Conservation (phyloP, 345 rosid genomes). For the Brassica cretica region DNA sequence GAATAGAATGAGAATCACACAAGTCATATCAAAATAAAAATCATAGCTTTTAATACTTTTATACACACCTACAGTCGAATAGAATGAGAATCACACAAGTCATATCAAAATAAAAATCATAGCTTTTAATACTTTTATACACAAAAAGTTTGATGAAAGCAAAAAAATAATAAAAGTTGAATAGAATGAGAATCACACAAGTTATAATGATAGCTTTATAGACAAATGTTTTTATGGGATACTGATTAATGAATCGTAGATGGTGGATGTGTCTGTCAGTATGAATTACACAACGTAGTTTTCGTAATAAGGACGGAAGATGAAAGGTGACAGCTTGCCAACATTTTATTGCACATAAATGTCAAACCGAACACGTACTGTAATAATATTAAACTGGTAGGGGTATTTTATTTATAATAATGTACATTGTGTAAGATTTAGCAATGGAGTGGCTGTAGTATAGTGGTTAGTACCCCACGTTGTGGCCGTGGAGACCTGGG, state of each 20-base stretch:
- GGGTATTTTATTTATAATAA: too few relatives aligned
- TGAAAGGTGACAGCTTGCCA: not conserved
- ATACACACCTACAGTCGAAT: not conserved
- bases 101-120: not conserved
- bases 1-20: not conserved
- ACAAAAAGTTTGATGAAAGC: not conserved
- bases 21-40: not conserved
- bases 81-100: not conserved
- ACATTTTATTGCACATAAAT: not conserved
- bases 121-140: not conserved
- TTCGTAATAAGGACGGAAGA: not conserved
- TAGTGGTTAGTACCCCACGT: slow-evolving; percentile 85
- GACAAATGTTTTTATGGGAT: not conserved
- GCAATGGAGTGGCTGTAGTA: slow-evolving; percentile 60
- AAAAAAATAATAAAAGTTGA: not conserved
- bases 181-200: not conserved
- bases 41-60: not conserved
- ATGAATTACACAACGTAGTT: not conserved
- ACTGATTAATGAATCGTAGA: not conserved
- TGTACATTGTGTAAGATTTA: not conserved
- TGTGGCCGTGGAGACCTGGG: slow-evolving; percentile 94
- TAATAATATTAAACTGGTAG: too few relatives aligned
- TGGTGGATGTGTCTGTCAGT: slow-evolving; percentile 4
- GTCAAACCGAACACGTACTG: not conserved
- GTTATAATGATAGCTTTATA: not conserved